Evolutionary conservation across 495 filamentous ascomycete genomes (phyloP).

Genomic region (Hypoxylon perforatum): DNA sequence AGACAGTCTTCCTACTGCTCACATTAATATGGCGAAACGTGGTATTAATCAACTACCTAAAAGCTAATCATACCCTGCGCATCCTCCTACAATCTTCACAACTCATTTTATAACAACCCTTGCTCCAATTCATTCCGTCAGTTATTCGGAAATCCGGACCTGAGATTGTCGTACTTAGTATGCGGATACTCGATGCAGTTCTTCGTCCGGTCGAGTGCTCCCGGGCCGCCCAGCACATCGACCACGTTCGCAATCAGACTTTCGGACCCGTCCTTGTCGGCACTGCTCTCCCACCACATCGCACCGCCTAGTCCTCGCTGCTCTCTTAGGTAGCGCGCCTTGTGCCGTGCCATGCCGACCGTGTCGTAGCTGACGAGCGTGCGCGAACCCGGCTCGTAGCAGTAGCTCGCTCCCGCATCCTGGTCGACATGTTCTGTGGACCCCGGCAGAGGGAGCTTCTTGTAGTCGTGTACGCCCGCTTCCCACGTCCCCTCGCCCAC

Average conservation of each 20-base stretch:
- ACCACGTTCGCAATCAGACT: constrained; percentile 80
- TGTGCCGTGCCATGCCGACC: constrained; percentile 69
- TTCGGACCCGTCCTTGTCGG: constrained; percentile 72
- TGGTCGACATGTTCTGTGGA: constrained; percentile 62
- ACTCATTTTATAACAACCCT: background rate
- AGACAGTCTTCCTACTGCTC: too few species aligned
- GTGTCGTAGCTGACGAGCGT: constrained; percentile 86
- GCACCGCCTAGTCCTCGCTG: constrained; percentile 75
- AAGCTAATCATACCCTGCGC: too few species aligned
- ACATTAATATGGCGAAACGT: too few species aligned
- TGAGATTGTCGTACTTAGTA: constrained; percentile 84
- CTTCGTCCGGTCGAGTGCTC: constrained; percentile 64
- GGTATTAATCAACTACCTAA: too few species aligned
- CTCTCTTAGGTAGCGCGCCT: constrained; percentile 74
- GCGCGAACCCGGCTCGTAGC: constrained; percentile 69
- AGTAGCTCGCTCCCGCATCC: constrained; percentile 74
- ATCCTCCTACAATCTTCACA: background rate
- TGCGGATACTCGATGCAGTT: constrained; percentile 79
- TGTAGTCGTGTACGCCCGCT: constrained; percentile 88
- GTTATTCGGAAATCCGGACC: constrained; percentile 64
- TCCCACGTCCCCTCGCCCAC: constrained; percentile 85
- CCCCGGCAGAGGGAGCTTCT: constrained; percentile 68
- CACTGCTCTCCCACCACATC: constrained; percentile 98
- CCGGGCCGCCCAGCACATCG: constrained; percentile 63
- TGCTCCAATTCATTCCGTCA: constrained; percentile 16